Base-by-base conservation (phyloP, 345 rosid genomes). In the Lepidium africanum region DNA sequence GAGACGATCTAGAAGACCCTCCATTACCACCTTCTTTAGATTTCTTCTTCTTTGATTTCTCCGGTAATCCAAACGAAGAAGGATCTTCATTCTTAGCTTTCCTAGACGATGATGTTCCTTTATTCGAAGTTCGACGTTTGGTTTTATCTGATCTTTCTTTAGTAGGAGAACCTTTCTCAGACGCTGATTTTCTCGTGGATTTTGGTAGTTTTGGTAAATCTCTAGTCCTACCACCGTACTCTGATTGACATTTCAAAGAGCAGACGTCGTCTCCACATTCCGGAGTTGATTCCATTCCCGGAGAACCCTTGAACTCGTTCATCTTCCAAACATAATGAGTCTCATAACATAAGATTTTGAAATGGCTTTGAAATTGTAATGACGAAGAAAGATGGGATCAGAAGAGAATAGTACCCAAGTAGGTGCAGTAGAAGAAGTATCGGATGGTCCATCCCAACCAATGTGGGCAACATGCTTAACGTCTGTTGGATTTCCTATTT, bases 381-480 rank as follows among this genome's bases (percentile, higher is more conserved):
- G 2, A 35, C 14, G 19, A 27, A 12, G 21, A 50, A 9, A 6
- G 19, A 33, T 11, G 39, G 15, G 27, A 68, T 9, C 7, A 38
- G 19, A 45, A 47, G 17, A 37, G 6, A 36, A 36, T 38, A 41
- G 70, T 41, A 67, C 69, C 47, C 8, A 33, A 33, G 7, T 61
- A 63, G 65, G 65, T 56, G 76, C 56, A 37, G 65, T 64, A 51
- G 59, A 3, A 48, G 39, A 3, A 48, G 39, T 38, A 56, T 37
- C 39, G 14, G 59, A 38, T 13, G 59, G 71, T 36, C 82, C 92
- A 59, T 92, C 96, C 88, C 84, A 85, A 72, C 97, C 98, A 38
- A 92, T 92, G 45, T 92, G 98, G n/a, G 98, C 89, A 9, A 92
- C 91, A 65, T 92, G 98, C 75, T 92, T 89, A 73, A 91, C 96